These are phyloP conservation scores for Rhazya stricta DNA, from an alignment of 257 asterid species.

Conservation along the genomic window DNA sequence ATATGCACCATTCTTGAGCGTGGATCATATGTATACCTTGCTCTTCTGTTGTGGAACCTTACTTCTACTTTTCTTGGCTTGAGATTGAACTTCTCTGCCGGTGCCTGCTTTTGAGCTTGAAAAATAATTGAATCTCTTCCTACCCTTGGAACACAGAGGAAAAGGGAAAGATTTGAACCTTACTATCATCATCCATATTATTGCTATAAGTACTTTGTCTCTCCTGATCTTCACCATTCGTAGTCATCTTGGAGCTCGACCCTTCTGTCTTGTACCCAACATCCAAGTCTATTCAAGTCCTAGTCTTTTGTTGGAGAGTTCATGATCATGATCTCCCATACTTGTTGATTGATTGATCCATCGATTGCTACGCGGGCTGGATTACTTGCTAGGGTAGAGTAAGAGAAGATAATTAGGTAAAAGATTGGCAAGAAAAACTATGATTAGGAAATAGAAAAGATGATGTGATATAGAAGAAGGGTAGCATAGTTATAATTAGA, in stretches of 20 bases:
- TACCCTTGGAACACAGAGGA: neutral
- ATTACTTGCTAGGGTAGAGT: neutral
- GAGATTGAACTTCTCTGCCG: conserved; percentile 62
- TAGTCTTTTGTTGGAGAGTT: conserved; percentile 3
- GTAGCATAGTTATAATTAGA: neutral
- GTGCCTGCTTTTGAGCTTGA: conserved; percentile 72
- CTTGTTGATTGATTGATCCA: neutral
- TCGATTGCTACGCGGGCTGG: neutral
- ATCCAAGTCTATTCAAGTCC: conserved; percentile 1
- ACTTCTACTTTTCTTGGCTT: conserved; percentile 95
- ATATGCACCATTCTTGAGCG: too few relatives aligned
- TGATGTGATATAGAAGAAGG: neutral
- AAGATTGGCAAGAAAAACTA: neutral
- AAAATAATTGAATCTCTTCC: neutral
- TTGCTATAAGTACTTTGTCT: conserved; percentile 9
- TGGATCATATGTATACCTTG: conserved; percentile 63
- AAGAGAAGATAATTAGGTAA: neutral
- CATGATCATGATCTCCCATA: conserved; percentile 4
- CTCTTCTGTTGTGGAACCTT: conserved; percentile 94
- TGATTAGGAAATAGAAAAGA: neutral
- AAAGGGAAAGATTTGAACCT: conserved; percentile 19
- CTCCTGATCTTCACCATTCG: conserved; percentile 7
- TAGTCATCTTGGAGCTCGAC: conserved; percentile 21
- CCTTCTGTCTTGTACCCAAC: conserved; percentile 11
- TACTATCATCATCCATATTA: conserved; percentile 5